These are phyloP conservation scores for Verticillium nubilum DNA, from an alignment of 2,329 filamentous ascomycete species.

Conservation along the genomic window DNA sequence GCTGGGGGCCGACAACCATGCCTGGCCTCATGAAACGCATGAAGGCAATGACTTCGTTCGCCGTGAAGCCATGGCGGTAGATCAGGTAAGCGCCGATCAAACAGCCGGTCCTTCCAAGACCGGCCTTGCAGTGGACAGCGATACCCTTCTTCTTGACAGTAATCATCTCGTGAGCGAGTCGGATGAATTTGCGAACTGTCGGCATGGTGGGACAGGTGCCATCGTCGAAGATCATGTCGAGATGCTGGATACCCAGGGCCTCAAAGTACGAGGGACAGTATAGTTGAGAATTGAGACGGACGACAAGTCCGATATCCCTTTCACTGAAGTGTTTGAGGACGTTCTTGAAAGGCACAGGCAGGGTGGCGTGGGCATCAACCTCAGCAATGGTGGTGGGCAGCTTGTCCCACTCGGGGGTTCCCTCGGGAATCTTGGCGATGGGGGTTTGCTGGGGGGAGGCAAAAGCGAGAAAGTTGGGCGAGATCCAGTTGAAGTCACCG, in stretches of 20 bases:
- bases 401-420: conserved; percentile 66
- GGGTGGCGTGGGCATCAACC: conserved; percentile 61
- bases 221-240: conserved; percentile 99
- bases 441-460: conserved; percentile 87
- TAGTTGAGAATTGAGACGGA: conserved; percentile 89
- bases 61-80: conserved; percentile 94
- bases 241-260: conserved; percentile 85
- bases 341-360: conserved; percentile 91
- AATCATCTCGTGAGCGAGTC: conserved; percentile 90
- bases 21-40: conserved; percentile 99
- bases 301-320: conserved; percentile 85
- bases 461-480: conserved; percentile 90
- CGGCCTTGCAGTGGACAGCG: conserved; percentile 97
- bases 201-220: conserved; percentile 87
- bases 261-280: conserved; percentile 98
- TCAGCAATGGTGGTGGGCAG: conserved; percentile 73
- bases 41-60: conserved; percentile 94
- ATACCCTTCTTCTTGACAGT: conserved; percentile 86
- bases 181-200: conserved; percentile 92
- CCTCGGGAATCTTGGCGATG: conserved; percentile 63
- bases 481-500: conserved; percentile 99
- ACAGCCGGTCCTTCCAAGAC: conserved; percentile 89
- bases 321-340: conserved; percentile 85
- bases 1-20: conserved; percentile 97
- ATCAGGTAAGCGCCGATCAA: conserved; percentile 97